phyloP scores from a whole-genome alignment of 108 stramenopile genomes.

The Licmophora abbreviata region DNA sequence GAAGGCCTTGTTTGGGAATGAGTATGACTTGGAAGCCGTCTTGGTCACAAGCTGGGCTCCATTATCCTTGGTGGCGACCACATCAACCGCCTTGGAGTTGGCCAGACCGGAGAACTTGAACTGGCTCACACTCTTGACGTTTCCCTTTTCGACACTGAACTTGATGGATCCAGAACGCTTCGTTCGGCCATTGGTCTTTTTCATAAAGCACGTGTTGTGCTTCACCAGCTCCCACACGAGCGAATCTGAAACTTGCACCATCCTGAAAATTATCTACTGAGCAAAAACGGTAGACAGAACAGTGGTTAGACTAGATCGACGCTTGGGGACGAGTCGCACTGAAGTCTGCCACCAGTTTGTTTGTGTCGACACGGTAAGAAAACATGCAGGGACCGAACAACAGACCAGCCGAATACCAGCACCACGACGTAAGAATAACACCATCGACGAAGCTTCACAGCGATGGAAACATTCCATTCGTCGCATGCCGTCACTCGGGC shows the following conservation, averaged over 20 bases:
- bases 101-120: slow-evolving; percentile 94
- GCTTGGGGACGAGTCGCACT: no score
- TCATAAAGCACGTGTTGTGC: slow-evolving; percentile 85
- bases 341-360: no score
- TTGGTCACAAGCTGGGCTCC: slow-evolving; percentile 70
- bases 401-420: no score
- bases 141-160: slow-evolving; percentile 85
- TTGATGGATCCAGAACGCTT: slow-evolving; percentile 75
- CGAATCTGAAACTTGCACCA: slow-evolving; percentile 74
- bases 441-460: no score
- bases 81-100: slow-evolving; percentile 78
- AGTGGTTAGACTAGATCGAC: neutral
- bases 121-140: slow-evolving; percentile 76
- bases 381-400: no score
- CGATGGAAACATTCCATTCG: no score
- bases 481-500: no score
- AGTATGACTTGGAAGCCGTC: slow-evolving; percentile 72
- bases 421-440: no score
- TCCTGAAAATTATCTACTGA: slow-evolving; percentile 23
- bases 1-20: slow-evolving; percentile 44
- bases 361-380: no score
- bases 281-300: neutral
- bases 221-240: slow-evolving; percentile 88
- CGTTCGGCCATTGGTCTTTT: slow-evolving; percentile 85
- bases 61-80: slow-evolving; percentile 61